Conservation (phyloP, 176 grass and related monocot genomes). For the Tillandsia fasciculata region DNA sequence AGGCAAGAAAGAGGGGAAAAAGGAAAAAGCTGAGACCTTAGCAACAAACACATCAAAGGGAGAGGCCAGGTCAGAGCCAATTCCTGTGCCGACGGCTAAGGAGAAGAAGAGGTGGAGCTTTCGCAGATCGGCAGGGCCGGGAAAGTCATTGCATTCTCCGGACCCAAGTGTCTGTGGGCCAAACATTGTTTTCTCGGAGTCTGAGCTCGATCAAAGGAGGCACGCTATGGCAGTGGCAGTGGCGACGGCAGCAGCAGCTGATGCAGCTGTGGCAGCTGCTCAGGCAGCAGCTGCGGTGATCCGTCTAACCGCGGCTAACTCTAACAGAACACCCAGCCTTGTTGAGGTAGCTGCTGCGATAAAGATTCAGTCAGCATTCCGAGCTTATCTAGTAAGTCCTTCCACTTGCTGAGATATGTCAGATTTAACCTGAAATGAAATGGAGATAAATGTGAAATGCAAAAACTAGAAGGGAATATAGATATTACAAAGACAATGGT, state of each 20-base stretch:
- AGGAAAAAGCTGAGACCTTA: constrained; percentile 2
- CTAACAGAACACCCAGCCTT: background rate
- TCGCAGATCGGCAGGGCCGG: background rate
- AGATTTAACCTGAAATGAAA: background rate
- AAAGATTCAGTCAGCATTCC: constrained; percentile 17
- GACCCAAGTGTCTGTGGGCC: constrained; percentile 5
- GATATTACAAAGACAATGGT: background rate
- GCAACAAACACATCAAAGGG: background rate
- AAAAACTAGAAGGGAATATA: background rate
- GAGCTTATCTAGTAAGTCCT: constrained; percentile 5
- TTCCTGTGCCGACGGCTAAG: background rate
- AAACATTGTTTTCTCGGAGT: background rate
- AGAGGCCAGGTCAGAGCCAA: background rate
- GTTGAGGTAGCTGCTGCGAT: constrained; percentile 7
- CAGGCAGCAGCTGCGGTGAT: constrained; percentile 10
- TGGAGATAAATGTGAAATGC: background rate
- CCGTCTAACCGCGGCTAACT: background rate
- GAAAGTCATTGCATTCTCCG: constrained; percentile 7
- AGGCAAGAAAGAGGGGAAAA: constrained; percentile 17
- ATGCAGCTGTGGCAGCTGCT: constrained; percentile 18
- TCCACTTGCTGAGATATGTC: background rate
- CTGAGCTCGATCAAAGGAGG: constrained; percentile 15
- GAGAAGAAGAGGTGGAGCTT: constrained; percentile 30
- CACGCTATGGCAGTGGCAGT: constrained; percentile 14
- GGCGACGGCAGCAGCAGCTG: constrained; percentile 13